phyloP scores from a whole-genome alignment of 352 stramenopile genomes.

The Thalassiosira exigua region DNA sequence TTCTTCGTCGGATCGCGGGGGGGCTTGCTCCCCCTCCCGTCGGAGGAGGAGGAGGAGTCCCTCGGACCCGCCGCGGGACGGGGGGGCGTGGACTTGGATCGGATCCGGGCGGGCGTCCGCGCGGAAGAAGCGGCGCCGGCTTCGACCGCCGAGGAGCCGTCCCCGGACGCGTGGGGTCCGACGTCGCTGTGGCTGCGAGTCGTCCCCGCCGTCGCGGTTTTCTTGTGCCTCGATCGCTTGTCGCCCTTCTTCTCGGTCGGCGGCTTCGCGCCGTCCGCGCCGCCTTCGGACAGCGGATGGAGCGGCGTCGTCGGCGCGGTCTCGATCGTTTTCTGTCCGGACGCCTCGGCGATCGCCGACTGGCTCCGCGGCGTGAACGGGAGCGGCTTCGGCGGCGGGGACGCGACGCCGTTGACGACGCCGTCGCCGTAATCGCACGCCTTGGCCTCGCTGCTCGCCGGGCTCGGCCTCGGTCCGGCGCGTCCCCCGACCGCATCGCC shows the following conservation, averaged over 20 bases:
- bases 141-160: no score
- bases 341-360: conserved; percentile 29
- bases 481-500: no score
- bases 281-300: neutral
- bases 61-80: no score
- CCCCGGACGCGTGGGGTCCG: neutral
- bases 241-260: neutral
- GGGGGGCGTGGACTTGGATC: conserved; percentile 23
- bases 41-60: neutral
- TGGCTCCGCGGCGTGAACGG: conserved; percentile 32
- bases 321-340: conserved; percentile 3
- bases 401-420: neutral
- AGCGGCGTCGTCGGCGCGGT: no score
- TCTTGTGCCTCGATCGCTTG: neutral
- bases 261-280: neutral
- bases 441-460: conserved; percentile 24
- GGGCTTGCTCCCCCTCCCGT: neutral
- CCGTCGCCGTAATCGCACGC: neutral
- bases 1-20: conserved; percentile 14
- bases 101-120: neutral
- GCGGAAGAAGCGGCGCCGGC: neutral
- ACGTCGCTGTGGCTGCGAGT: conserved; percentile 3
- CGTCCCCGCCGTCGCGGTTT: neutral
- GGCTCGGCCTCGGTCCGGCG: conserved; percentile 1
- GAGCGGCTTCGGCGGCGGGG: neutral